These are phyloP conservation scores for Aspergillus sp. DNA, from an alignment of 2,329 filamentous ascomycete genomes.

Conservation along the genomic window DNA sequence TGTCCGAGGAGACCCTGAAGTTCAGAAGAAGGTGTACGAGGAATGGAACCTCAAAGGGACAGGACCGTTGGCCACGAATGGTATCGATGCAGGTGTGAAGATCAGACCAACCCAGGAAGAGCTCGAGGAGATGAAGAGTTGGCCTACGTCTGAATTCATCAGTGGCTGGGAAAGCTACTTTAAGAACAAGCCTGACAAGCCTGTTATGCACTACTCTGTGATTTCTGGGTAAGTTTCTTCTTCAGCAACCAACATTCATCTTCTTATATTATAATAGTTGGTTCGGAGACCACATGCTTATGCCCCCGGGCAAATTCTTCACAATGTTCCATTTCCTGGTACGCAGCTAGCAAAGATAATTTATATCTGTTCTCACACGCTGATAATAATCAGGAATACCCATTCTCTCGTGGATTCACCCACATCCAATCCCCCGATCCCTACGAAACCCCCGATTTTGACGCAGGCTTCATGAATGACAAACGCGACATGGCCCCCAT, in stretches of 20 bases:
- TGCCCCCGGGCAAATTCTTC: conserved; percentile 75
- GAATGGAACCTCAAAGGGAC: conserved; percentile 78
- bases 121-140: conserved; percentile 62
- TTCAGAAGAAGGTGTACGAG: conserved; percentile 68
- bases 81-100: conserved; percentile 76
- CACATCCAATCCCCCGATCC: conserved; percentile 68
- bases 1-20: conserved; percentile 65
- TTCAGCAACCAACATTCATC: background rate
- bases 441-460: conserved; percentile 72
- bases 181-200: conserved; percentile 79
- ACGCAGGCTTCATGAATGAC: conserved; percentile 81
- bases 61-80: conserved; percentile 71
- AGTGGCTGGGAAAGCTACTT: conserved; percentile 77
- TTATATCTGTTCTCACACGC: background rate
- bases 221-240: conserved; percentile 53
- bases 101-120: conserved; percentile 67
- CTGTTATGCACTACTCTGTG: conserved; percentile 79
- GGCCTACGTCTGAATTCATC: conserved; percentile 68
- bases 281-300: conserved; percentile 49
- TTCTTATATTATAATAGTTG: conserved; percentile 21
- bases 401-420: conserved; percentile 67
- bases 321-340: conserved; percentile 75
- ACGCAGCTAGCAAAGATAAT: conserved; percentile 11
- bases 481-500: conserved; percentile 79
- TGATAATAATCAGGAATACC: conserved; percentile 51